Evolutionary conservation across 176 grass and related monocot species (phyloP).

Genomic region (Calamus simplicifolius): DNA sequence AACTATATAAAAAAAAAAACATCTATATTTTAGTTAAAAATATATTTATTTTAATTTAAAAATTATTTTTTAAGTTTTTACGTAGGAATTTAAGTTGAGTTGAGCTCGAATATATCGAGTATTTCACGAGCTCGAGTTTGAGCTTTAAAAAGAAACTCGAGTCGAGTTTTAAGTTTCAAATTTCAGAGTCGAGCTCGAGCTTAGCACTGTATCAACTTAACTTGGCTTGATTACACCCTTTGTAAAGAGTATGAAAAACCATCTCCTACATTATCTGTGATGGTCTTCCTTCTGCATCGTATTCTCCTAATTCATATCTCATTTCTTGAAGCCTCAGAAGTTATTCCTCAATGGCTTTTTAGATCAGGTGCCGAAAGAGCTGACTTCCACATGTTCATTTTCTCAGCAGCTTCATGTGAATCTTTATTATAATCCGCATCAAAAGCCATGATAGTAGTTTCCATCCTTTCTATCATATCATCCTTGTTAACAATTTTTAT

Average conservation of each 20-base stretch:
- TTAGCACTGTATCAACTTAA: too few relatives aligned
- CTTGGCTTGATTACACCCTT: too few relatives aligned
- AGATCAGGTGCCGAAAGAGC: slow-evolving; percentile 7
- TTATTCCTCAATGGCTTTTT: slow-evolving; percentile 15
- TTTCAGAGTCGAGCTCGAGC: too few relatives aligned
- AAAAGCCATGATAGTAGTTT: slow-evolving; percentile 41
- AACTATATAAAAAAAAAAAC: too few relatives aligned
- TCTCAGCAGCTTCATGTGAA: slow-evolving; percentile 22
- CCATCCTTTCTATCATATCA: slow-evolving; percentile 50
- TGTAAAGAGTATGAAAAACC: slow-evolving; percentile 56
- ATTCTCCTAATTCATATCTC: slow-evolving; percentile 73
- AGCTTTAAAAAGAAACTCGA: too few relatives aligned
- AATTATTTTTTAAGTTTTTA: too few relatives aligned
- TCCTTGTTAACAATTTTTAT: slow-evolving; percentile 41
- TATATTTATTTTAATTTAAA: too few relatives aligned
- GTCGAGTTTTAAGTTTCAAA: too few relatives aligned
- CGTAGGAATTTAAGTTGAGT: too few relatives aligned
- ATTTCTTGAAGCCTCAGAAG: slow-evolving; percentile 12
- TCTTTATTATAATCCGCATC: slow-evolving; percentile 45
- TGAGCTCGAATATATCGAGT: too few relatives aligned
- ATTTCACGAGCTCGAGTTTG: too few relatives aligned
- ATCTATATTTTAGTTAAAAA: too few relatives aligned
- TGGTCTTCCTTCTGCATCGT: slow-evolving; percentile 70
- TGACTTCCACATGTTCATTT: slow-evolving; percentile 17
- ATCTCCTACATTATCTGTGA: slow-evolving; percentile 65